Evolutionary conservation across 257 asterid species (phyloP), one percentile per base, ranked within the genome.

Genomic region (Parsonsia alboflavescens): DNA sequence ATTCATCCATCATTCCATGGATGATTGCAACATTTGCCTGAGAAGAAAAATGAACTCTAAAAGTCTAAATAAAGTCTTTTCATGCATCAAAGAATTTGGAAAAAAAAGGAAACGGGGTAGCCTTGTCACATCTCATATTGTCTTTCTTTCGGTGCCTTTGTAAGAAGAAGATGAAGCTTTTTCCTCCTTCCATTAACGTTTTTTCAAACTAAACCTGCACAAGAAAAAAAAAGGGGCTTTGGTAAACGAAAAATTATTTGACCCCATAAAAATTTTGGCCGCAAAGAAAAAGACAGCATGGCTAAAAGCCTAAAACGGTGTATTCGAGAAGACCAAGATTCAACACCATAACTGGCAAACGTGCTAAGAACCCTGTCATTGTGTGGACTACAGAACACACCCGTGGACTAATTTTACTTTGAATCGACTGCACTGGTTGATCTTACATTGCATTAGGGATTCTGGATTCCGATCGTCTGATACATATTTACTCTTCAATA

Each of bases 141-240:
- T 33, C 11, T 7, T 26, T 42, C 79, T 68, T 76, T 76, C 70
- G 75, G 74, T 69, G 75, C 49, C 52, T 11, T 7, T 53, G 62
- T 21, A 44, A 56, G 10, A 53, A 53, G 22, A 4, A 53, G 30
- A 45, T 15, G 26, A 36, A 12, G 13, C 28, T 73, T 73, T 33
- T 46, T 19, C 26, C 11, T 74, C 49, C 72, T 74, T 64, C 24
- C 6, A 46, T 45, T 53, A 6, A 44, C 19, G 24, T 73, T 58
- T 73, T 49, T 73, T 28, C 61, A 45, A 73, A 73, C 50, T 5
- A 30, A 10, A 62, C 44, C 26, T 15, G 59, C 59, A 19, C 9
- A 52, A 42, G 30, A 1, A 6, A 17, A 21, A 46, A 13, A 33
- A 2, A 19, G 46, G 46, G 24, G 16, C 48, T 49, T 59, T 6